Evolutionary conservation across 352 stramenopile species (phyloP), one percentile per base, ranked within the genome.

Genomic region (Globisporangium takayamanum): DNA sequence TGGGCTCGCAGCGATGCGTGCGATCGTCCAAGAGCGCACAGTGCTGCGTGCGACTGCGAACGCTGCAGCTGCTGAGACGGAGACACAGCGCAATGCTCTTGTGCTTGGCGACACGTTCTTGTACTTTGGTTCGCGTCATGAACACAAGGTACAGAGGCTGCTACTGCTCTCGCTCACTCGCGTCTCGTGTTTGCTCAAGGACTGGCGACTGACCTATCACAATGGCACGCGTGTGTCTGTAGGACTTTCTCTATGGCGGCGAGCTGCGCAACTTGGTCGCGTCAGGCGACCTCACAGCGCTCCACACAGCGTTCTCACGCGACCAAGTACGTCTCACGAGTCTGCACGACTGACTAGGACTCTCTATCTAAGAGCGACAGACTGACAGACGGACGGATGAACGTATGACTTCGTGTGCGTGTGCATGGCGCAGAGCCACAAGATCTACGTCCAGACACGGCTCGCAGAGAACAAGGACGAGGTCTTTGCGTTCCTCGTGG

Each of bases 391-490:
- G 33, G 10, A 39, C 11, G 33, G 33, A 10, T 39, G 33, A 7
- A 39, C 12, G 52, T n/a, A 10, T 6, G 4, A 18, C 8, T 36
- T 7, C 20, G 22, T 37, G 47, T 10, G 14, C 16, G 22, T 22
- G n/a, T 47, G 15, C n/a, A 11, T 18, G 15, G 18, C 44, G 10
- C 33, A 90, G 77, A 66, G 72, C 30, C 66, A 89, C 56, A 97
- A 97, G 68, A 79, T 97, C 7, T 98, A 98, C 67, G 92, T 98
- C 26, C 88, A 96, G 72, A 91, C 84, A 16, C 76, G 76, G 12
- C 75, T 98, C 20, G 76, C 70, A 8, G 87, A 97, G 62, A 72
- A 91, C 57, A 92, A 92, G 60, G 68, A 88, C 25, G 50, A 65
- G 7, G 72, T 95, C 0, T 94, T 80, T 49, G 62, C 86, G 39